Conservation (phyloP, 495 filamentous ascomycete species). For the Penicillium cosmopolitanum region DNA sequence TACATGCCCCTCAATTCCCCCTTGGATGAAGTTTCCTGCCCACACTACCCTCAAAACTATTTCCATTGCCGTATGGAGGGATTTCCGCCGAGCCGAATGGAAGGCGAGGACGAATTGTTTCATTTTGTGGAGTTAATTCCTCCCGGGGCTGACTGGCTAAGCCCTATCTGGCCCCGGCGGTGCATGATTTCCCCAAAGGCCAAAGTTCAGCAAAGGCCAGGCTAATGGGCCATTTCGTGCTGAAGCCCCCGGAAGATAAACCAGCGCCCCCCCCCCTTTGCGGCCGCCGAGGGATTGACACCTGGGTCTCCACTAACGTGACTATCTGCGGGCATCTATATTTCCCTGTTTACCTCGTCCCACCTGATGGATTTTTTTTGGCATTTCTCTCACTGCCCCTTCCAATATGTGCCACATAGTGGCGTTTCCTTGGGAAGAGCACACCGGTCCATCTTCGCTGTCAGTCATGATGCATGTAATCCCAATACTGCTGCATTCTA, state of each 20-base stretch:
- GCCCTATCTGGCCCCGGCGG: neutral
- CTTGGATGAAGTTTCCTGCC: too few relatives aligned
- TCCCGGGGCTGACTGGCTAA: neutral
- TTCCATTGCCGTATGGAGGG: neutral
- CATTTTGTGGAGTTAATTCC: neutral
- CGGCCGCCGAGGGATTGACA: neutral
- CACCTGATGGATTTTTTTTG: neutral
- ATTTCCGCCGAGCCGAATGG: neutral
- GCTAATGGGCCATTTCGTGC: neutral
- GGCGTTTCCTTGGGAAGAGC: neutral
- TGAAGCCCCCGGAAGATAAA: slow-evolving; percentile 4
- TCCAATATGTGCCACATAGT: neutral
- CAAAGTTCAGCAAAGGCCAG: neutral
- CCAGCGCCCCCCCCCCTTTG: neutral
- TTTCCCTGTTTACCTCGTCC: slow-evolving; percentile 3
- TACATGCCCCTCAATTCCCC: slow-evolving; percentile 1
- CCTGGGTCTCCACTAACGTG: neutral
- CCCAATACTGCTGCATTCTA: neutral
- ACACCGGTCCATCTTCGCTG: neutral
- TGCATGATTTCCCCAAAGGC: slow-evolving; percentile 2
- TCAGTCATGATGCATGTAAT: neutral
- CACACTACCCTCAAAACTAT: too few relatives aligned
- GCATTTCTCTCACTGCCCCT: neutral
- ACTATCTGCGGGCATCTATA: neutral
- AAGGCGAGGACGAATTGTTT: neutral